These are phyloP conservation scores for Mortierella antarctica DNA, from an alignment of 192 early-diverging fungal genomes.

Conservation along the genomic window DNA sequence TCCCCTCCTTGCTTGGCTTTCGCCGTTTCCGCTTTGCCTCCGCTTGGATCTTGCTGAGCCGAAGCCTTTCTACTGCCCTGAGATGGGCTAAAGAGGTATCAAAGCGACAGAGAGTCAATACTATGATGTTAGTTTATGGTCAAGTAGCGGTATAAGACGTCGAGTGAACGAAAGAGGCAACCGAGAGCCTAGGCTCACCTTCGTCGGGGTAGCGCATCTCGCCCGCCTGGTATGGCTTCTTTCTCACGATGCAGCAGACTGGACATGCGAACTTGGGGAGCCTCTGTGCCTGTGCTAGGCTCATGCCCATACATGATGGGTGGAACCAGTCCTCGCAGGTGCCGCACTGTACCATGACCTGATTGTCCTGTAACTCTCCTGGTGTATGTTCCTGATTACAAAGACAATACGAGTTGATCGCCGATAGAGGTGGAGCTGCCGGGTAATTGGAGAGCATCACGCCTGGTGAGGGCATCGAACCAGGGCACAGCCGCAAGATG, in stretches of 20 bases:
- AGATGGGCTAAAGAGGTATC: constrained; percentile 11
- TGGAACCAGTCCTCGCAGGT: constrained; percentile 77
- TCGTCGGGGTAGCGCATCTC: constrained; percentile 9
- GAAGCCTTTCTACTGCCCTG: constrained; percentile 10
- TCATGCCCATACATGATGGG: constrained; percentile 63
- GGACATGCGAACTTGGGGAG: constrained; percentile 66
- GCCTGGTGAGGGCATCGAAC: constrained; percentile 18
- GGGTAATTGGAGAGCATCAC: constrained; percentile 21
- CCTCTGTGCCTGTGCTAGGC: constrained; percentile 55
- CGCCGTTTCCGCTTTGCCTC: constrained; percentile 25
- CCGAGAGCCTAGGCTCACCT: constrained; percentile 9
- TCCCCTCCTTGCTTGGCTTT: constrained; percentile 32
- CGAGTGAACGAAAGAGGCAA: too few species aligned
- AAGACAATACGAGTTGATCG: constrained; percentile 12
- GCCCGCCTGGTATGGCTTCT: constrained; percentile 24
- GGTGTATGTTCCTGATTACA: constrained; percentile 2
- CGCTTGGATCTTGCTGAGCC: constrained; percentile 12
- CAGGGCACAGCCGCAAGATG: constrained; percentile 36
- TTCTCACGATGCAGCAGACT: constrained; percentile 57
- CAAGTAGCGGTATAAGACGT: background rate
- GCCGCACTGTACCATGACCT: constrained; percentile 71
- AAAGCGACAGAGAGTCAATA: background rate
- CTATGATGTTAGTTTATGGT: background rate
- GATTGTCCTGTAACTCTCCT: constrained; percentile 28
- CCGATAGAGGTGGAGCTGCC: constrained; percentile 21